Conservation (phyloP, 495 filamentous ascomycete species). For the Cryomyces minteri region DNA sequence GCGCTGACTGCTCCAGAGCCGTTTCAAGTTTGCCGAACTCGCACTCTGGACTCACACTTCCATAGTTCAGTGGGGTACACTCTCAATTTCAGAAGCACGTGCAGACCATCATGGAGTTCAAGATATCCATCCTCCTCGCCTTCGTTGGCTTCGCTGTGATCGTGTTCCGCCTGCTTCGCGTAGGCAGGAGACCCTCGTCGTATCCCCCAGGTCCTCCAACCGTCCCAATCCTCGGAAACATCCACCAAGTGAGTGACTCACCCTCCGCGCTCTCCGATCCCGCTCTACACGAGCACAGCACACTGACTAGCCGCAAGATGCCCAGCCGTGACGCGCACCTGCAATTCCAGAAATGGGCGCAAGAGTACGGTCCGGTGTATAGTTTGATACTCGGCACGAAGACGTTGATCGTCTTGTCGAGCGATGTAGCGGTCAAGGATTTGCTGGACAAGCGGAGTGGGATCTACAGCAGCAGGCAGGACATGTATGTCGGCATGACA, state of each 20-base stretch:
- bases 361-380: not conserved
- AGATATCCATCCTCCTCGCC: too few relatives aligned
- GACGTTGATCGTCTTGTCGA: not conserved
- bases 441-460: constrained; percentile 3
- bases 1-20: too few relatives aligned
- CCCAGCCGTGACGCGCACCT: not conserved
- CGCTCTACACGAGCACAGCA: not conserved
- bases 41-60: too few relatives aligned
- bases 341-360: not conserved
- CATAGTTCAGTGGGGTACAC: too few relatives aligned
- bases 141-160: not conserved
- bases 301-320: not conserved
- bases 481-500: constrained; percentile 4
- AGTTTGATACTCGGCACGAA: not conserved
- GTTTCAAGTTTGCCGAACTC: too few relatives aligned
- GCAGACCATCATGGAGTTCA: too few relatives aligned
- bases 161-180: not conserved
- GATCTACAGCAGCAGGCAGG: constrained; percentile 5
- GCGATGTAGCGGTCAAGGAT: constrained; percentile 3
- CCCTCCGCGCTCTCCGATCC: constrained; percentile 20
- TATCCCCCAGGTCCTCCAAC: not conserved
- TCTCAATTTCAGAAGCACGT: too few relatives aligned
- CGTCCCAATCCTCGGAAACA: not conserved
- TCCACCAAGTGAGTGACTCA: not conserved
- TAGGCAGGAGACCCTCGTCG: not conserved